Base-by-base conservation (phyloP, 306 rosid genomes). In the Rosa chinensis region DNA sequence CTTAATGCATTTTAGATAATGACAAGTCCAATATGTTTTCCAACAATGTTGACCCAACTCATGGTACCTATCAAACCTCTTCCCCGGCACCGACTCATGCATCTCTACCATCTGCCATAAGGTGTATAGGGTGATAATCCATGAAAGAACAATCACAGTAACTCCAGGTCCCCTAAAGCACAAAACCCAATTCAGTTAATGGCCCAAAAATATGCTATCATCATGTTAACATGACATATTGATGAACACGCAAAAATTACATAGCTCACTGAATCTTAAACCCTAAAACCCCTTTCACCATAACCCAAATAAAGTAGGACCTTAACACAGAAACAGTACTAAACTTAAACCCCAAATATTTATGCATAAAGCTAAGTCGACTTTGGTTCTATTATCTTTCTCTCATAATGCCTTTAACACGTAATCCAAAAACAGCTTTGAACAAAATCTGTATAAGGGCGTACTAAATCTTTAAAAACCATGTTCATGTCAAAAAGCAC, bases 21-120 rank as follows among this genome's bases (percentile, higher is more conserved):
- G 28, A 25, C 28, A 25, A 25, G 28, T 25, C 28, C 28, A 25
- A 25, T 25, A 25, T 25, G 28, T 25, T 25, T 25, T 0, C 28
- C 28, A 25, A 25, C 28, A 25, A n/a, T n/a, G n/a, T 25, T 86
- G 87, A 0, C 89, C 85, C 23, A 86, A 48, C 47, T 86, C 89
- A 53, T 86, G 89, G 85, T 86, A 86, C 70, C 89, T 67, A 17
- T 86, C 89, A 43, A 83, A 86, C 74, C 89, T 71, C 78, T 72
- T 83, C n/a, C 87, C 87, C 0, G 87, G 87, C 10, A 81, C 85
- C 20, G 53, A 35, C n/a, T 86, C 89, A 23, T 86, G 89, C 87
- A 83, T 71, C 20, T 86, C 72, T 40, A 86, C 89, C 87, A 86
- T 83, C 75, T 81, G 85, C 87, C 89, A 86, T 4, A 83, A 32